Evolutionary conservation across 768 basidiomycete genomes (phyloP).

Genomic region (Mycena vitilis): DNA sequence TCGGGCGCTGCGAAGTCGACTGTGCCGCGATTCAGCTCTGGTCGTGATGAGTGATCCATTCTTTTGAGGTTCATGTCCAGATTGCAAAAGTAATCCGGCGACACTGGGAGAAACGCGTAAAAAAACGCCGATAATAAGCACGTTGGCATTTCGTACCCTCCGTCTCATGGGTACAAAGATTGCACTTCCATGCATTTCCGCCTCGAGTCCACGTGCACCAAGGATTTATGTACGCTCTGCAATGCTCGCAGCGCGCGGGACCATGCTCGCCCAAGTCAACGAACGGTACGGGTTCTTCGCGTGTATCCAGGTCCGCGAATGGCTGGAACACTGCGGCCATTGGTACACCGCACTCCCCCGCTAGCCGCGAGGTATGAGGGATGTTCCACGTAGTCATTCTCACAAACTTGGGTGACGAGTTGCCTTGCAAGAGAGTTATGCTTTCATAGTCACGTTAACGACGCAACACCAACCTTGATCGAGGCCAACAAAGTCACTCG

Average conservation of each 20-base stretch:
- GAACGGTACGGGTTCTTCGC: constrained; percentile 84
- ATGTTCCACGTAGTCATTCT: constrained; percentile 92
- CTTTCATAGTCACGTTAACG: not conserved
- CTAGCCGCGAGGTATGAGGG: constrained; percentile 82
- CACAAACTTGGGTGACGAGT: constrained; percentile 91
- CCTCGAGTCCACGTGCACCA: constrained; percentile 90
- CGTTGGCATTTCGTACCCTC: constrained; percentile 67
- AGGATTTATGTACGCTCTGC: constrained; percentile 92
- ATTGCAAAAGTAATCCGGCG: constrained; percentile 85
- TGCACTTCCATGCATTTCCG: constrained; percentile 91
- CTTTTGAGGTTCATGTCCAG: constrained; percentile 83
- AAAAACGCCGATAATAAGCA: not conserved
- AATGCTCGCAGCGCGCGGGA: constrained; percentile 86
- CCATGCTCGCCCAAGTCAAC: constrained; percentile 78
- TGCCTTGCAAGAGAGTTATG: constrained; percentile 57
- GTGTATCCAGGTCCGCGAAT: constrained; percentile 82
- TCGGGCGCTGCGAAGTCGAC: constrained; percentile 88
- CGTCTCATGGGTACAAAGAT: constrained; percentile 87
- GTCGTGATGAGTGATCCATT: constrained; percentile 82
- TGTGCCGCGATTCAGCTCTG: constrained; percentile 91
- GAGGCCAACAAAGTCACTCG: constrained; percentile 87
- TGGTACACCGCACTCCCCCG: constrained; percentile 86
- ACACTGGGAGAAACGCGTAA: constrained; percentile 59
- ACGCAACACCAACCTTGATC: constrained; percentile 76
- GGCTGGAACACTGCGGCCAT: constrained; percentile 90